Evolutionary conservation across 306 rosid species (phyloP).

Genomic region (Rosa lucieae): DNA sequence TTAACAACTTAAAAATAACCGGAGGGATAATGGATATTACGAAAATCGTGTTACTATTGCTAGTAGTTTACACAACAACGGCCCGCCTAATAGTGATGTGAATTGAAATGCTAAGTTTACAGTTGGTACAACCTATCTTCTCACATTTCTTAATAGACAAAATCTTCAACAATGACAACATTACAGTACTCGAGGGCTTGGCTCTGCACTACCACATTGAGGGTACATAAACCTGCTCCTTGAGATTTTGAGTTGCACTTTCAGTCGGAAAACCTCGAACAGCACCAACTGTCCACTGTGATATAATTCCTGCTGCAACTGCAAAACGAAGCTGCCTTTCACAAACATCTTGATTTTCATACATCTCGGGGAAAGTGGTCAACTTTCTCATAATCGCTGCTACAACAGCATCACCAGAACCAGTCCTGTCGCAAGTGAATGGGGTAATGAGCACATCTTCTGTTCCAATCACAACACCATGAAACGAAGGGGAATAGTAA

Average conservation of each 20-base stretch:
- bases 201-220: conserved; percentile 72
- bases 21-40: background rate
- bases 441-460: conserved; percentile 97
- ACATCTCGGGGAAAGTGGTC: conserved; percentile 79
- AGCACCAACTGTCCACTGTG: conserved; percentile 96
- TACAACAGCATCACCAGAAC: conserved; percentile 96
- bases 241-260: conserved; percentile 95
- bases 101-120: conserved; percentile 11
- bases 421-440: conserved; percentile 88
- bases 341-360: conserved; percentile 61
- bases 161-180: conserved; percentile 4
- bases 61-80: background rate
- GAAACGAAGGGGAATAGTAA: conserved; percentile 71
- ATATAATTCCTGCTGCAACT: conserved; percentile 82
- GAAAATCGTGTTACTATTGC: background rate
- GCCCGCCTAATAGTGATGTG: conserved; percentile 7
- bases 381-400: conserved; percentile 86
- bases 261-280: conserved; percentile 89
- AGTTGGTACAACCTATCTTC: conserved; percentile 23
- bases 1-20: background rate
- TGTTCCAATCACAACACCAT: conserved; percentile 79
- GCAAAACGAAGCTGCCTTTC: conserved; percentile 89
- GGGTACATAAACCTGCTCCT: conserved; percentile 96
- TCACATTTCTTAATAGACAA: conserved; percentile 5
- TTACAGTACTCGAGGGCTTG: background rate